Percentiles rank a stretch among this genome's conserved stretches.
Conservation (phyloP, 352 stramenopile genomes). For the Pythium phragmitis region DNA sequence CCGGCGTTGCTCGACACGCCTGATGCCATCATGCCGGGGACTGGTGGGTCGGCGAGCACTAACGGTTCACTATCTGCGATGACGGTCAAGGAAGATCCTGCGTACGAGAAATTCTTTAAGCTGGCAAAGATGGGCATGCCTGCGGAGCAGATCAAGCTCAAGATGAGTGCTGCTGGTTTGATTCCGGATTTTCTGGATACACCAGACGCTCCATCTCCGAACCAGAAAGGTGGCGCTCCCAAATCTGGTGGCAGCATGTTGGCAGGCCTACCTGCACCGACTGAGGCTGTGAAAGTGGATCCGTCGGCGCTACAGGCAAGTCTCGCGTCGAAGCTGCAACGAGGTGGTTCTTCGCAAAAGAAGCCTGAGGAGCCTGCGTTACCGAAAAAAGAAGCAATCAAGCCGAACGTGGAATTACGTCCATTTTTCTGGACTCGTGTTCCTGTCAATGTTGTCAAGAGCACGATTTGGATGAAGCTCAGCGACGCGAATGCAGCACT, state of each 20-base stretch:
- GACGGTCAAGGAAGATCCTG: constrained; percentile 91
- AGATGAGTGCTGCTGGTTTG: constrained; percentile 80
- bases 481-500: constrained; percentile 66
- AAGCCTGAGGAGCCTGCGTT: constrained; percentile 66
- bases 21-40: constrained; percentile 75
- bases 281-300: constrained; percentile 71
- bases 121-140: constrained; percentile 91
- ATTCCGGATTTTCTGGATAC: constrained; percentile 67
- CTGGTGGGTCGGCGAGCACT: constrained; percentile 20
- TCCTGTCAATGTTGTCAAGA: constrained; percentile 84
- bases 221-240: constrained; percentile 38
- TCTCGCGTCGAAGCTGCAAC: constrained; percentile 48
- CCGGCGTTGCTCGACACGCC: constrained; percentile 88
- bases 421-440: constrained; percentile 89
- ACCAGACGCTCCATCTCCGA: constrained; percentile 69
- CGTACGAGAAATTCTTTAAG: constrained; percentile 96
- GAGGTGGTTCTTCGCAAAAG: constrained; percentile 36
- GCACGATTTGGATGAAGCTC: constrained; percentile 85
- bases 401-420: constrained; percentile 85
- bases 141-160: constrained; percentile 91
- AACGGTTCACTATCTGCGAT: constrained; percentile 30
- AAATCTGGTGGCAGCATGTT: constrained; percentile 35
- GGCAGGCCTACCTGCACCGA: constrained; percentile 54
- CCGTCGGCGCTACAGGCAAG: constrained; percentile 60
- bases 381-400: constrained; percentile 85